Percentiles rank a stretch among this genome's conserved stretches.
Evolutionary conservation across 2,329 filamentous ascomycete species (phyloP).

Genomic region (Colletotrichum kahawae): DNA sequence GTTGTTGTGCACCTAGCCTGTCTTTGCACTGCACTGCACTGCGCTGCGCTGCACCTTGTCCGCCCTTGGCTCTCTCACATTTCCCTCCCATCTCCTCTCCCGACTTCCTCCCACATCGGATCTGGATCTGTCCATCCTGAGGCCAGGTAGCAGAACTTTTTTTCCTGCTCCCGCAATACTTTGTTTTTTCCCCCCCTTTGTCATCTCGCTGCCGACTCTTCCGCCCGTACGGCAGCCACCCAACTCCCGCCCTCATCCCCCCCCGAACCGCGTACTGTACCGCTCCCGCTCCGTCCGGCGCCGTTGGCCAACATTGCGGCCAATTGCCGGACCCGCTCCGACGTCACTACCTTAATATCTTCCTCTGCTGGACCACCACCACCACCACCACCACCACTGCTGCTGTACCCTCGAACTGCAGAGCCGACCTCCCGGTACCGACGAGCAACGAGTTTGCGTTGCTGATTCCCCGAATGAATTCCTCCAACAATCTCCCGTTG

Average conservation of each 20-base stretch:
- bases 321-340: conserved; percentile 21
- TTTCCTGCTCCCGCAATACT: background rate
- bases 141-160: background rate
- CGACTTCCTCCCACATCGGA: conserved; percentile 12
- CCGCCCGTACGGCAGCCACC: background rate
- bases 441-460: background rate
- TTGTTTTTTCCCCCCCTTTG: background rate
- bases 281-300: conserved; percentile 5
- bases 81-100: conserved; percentile 9
- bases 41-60: background rate
- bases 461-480: background rate
- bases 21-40: background rate
- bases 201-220: background rate
- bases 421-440: background rate
- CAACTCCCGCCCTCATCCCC: background rate
- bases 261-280: background rate
- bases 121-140: background rate
- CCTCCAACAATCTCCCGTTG: background rate
- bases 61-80: background rate
- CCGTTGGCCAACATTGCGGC: conserved; percentile 6
- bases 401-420: background rate
- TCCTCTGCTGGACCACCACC: background rate
- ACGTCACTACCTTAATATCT: background rate
- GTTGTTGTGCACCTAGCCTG: background rate
- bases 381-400: background rate